Percentiles rank a stretch among this genome's conserved stretches.
phyloP scores from a whole-genome alignment of 1,284 basidiomycete species.

The Apiotrichum mycotoxinovorans region DNA sequence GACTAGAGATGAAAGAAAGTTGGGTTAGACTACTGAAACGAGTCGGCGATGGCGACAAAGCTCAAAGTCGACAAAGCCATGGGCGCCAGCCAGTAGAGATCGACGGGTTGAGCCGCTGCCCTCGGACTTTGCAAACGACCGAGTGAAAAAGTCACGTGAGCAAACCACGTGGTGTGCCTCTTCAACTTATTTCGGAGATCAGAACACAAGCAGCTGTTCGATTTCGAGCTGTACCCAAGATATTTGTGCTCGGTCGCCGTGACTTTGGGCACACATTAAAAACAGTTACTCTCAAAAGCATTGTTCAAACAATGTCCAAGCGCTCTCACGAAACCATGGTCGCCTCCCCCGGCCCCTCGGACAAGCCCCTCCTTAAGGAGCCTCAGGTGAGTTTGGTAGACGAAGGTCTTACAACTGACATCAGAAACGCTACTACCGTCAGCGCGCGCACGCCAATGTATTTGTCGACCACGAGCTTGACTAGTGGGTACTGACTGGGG shows the following conservation, averaged over 20 bases:
- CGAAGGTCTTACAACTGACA: not conserved
- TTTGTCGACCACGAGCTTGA: constrained; percentile 92
- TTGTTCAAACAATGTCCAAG: constrained; percentile 28
- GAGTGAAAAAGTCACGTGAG: not conserved
- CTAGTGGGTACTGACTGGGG: constrained; percentile 55
- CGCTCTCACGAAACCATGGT: constrained; percentile 29
- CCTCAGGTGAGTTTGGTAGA: constrained; percentile 31
- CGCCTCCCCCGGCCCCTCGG: constrained; percentile 9
- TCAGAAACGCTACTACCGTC: constrained; percentile 93
- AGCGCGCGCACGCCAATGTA: constrained; percentile 96
- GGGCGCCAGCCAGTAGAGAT: not conserved
- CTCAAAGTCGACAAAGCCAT: not conserved
- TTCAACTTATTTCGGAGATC: not conserved
- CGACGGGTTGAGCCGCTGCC: constrained; percentile 4
- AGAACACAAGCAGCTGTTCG: too few species aligned
- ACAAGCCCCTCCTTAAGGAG: constrained; percentile 27
- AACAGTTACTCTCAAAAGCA: too few species aligned
- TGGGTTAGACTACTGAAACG: not conserved
- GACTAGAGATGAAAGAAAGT: constrained; percentile 1
- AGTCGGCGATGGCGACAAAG: constrained; percentile 6
- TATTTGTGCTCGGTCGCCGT: not conserved
- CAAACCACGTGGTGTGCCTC: not conserved
- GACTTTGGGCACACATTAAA: too few species aligned
- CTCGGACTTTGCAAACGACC: not conserved
- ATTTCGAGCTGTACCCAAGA: not conserved